phyloP scores from a whole-genome alignment of 345 rosid species.

The Heritiera fomes region DNA sequence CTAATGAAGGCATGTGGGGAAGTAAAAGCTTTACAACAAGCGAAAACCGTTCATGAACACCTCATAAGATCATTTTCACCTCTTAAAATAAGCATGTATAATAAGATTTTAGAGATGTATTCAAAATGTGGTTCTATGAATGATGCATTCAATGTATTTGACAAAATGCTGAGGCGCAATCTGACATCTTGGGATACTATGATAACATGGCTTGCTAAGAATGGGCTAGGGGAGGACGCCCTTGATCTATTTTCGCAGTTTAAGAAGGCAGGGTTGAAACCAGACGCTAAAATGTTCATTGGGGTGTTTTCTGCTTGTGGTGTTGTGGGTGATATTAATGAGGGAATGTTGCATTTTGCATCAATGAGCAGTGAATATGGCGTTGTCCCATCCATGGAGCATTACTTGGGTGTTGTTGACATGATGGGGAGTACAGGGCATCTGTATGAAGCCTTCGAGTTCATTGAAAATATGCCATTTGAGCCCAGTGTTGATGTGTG shows the following conservation, averaged over 20 bases:
- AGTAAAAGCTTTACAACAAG: constrained; percentile 58
- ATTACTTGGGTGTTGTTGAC: constrained; percentile 58
- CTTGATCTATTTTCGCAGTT: constrained; percentile 67
- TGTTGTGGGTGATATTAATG: constrained; percentile 61
- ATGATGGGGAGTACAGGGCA: constrained; percentile 72
- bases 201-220: constrained; percentile 70
- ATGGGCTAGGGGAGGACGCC: constrained; percentile 79
- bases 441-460: constrained; percentile 75
- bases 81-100: constrained; percentile 42
- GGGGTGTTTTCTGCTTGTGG: constrained; percentile 65
- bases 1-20: constrained; percentile 69
- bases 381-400: constrained; percentile 61
- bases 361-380: constrained; percentile 67
- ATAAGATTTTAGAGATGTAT: constrained; percentile 68
- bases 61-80: constrained; percentile 34
- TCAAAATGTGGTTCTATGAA: constrained; percentile 53
- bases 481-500: constrained; percentile 63
- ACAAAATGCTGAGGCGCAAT: constrained; percentile 53
- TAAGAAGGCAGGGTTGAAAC: constrained; percentile 60
- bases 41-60: constrained; percentile 54
- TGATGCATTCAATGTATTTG: constrained; percentile 52
- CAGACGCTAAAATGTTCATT: constrained; percentile 53
- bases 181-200: constrained; percentile 62
- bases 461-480: constrained; percentile 62
- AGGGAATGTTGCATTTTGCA: constrained; percentile 74